Evolutionary conservation across 352 stramenopile genomes (phyloP), one percentile per base, ranked within the genome.

Genomic region (Phytopythium aichiense): DNA sequence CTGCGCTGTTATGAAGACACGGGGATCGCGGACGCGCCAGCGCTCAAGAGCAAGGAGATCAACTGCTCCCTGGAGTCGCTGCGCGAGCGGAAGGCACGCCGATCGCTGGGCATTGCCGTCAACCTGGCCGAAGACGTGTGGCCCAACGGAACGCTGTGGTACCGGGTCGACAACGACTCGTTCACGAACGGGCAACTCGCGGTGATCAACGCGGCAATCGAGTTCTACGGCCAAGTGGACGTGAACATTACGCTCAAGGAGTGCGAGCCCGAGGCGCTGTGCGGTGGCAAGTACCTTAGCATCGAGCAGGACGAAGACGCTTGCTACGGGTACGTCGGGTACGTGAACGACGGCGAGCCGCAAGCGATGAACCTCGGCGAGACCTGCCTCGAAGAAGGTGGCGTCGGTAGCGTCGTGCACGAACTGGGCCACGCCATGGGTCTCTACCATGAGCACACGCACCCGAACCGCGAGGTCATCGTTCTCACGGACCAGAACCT

Each of bases 241-340:
- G 72, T 91, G 2, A 79, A 84, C 43, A 72, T 92, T 48, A 81
- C 72, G 20, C 72, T 92, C 51, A 54, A 88, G 42, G 81, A 88
- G 66, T 92, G 83, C 52, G 68, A 88, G 31, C 80, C 80, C 28
- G 62, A 72, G 33, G 62, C 74, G 16, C 71, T 79, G 11, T 92
- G 83, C 60, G 74, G 74, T 7, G 77, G 80, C 31, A 89, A 87
- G 53, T 91, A 91, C 45, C 76, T 89, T 28, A 81, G 78, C 63
- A 87, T 92, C 22, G 73, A 82, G 53, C 71, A 89, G 64, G 83
- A 88, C 38, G 76, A 89, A 15, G 73, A 89, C 61, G 74, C 75
- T 45, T 89, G 81, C 67, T 89, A 89, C 64, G 83, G 81, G 18
- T 82, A 88, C 69, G 79, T 92, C 16, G 83, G 83, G 7, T 92